Conservation (phyloP, 345 rosid genomes). For the Melastoma malabathricum region DNA sequence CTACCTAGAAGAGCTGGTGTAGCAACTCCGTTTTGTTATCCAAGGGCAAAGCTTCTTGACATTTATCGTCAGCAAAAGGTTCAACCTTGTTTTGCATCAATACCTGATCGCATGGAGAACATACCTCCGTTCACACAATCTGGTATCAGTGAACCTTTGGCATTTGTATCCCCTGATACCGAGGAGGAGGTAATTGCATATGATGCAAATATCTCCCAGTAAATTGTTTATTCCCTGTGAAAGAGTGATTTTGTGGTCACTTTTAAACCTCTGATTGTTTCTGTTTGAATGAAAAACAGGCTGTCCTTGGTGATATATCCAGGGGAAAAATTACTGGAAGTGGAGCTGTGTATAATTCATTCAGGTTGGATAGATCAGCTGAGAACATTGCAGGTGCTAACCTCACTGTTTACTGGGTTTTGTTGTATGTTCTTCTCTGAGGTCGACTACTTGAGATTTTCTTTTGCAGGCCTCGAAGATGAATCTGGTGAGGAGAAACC, state of each 20-base stretch:
- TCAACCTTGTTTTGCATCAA: constrained; percentile 18
- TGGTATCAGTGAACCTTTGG: constrained; percentile 37
- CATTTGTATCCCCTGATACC: constrained; percentile 59
- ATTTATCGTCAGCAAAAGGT: constrained; percentile 39
- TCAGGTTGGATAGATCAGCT: constrained; percentile 21
- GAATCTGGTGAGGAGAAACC: constrained; percentile 32
- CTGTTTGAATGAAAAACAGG: constrained; percentile 19
- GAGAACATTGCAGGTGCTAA: constrained; percentile 30
- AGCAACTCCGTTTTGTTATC: constrained; percentile 29
- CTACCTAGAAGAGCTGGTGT: constrained; percentile 27
- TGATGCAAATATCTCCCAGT: background rate
- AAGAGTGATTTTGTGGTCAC: no score
- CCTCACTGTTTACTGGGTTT: background rate
- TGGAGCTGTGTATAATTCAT: constrained; percentile 29
- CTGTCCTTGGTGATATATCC: constrained; percentile 45
- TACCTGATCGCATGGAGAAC: constrained; percentile 50
- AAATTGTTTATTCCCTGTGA: background rate
- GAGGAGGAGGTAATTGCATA: constrained; percentile 56
- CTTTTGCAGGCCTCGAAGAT: constrained; percentile 19
- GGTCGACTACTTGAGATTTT: constrained; percentile 3
- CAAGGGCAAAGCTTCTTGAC: constrained; percentile 73
- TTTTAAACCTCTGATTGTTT: no score
- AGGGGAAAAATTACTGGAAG: constrained; percentile 56
- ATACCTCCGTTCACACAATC: constrained; percentile 28
- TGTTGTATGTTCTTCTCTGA: constrained; percentile 1